These are phyloP conservation scores for Cylindrotheca fusiformis DNA, from an alignment of 108 stramenopile genomes.

Conservation along the genomic window DNA sequence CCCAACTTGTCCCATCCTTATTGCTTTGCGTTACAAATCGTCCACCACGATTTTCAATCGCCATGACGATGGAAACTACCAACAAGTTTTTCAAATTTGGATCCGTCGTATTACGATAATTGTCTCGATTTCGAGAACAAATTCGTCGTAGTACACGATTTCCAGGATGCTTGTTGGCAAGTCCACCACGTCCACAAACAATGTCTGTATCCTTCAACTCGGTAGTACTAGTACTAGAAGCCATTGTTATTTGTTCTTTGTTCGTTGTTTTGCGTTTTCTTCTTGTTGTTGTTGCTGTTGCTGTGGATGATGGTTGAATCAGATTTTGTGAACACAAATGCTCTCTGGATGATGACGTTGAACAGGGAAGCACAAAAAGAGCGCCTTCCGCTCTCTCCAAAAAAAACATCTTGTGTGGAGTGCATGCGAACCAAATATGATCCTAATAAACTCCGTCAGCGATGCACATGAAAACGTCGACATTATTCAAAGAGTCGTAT, in stretches of 20 bases:
- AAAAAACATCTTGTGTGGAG: too few species aligned
- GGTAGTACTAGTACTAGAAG: slow-evolving; percentile 17
- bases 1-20: slow-evolving; percentile 30
- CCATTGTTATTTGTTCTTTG: too few species aligned
- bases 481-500: too few species aligned
- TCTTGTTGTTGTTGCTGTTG: neutral
- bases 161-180: slow-evolving; percentile 52
- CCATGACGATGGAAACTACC: slow-evolving; percentile 41
- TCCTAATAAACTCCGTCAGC: too few species aligned
- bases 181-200: slow-evolving; percentile 53
- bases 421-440: too few species aligned
- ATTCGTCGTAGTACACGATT: slow-evolving; percentile 37
- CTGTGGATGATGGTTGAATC: neutral
- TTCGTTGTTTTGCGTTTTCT: neutral
- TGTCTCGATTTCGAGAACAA: slow-evolving; percentile 6
- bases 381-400: too few species aligned
- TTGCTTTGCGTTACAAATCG: slow-evolving; percentile 37
- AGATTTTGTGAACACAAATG: too few species aligned
- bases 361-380: too few species aligned
- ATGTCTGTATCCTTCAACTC: slow-evolving; percentile 46
- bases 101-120: slow-evolving; percentile 1
- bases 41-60: slow-evolving; percentile 34
- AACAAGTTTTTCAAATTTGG: slow-evolving; percentile 33
- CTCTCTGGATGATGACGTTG: too few species aligned
- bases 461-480: too few species aligned